These are phyloP conservation scores for Globisporangium viniferum DNA, from an alignment of 352 stramenopile genomes.

Conservation along the genomic window DNA sequence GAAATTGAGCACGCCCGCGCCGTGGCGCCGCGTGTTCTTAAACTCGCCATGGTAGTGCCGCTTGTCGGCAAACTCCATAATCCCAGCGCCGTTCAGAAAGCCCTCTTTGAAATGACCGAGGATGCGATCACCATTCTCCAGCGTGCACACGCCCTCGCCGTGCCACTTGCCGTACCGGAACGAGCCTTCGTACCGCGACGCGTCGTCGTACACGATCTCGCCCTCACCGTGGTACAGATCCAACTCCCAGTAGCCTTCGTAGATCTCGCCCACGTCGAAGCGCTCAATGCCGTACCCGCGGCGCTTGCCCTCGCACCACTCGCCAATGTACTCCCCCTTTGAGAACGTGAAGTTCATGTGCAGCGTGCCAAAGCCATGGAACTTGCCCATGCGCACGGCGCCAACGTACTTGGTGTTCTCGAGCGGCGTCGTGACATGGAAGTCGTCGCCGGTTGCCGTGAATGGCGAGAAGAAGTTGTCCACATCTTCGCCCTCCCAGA, in stretches of 20 bases:
- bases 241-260: slow-evolving; percentile 73
- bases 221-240: slow-evolving; percentile 69
- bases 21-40: slow-evolving; percentile 55
- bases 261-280: slow-evolving; percentile 70
- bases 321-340: slow-evolving; percentile 75
- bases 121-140: slow-evolving; percentile 60
- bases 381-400: slow-evolving; percentile 51
- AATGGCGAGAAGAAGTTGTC: slow-evolving; percentile 85
- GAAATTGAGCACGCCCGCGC: slow-evolving; percentile 79
- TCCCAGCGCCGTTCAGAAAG: slow-evolving; percentile 47
- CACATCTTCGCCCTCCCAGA: slow-evolving; percentile 74
- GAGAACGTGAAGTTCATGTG: slow-evolving; percentile 53
- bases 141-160: slow-evolving; percentile 55
- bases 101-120: slow-evolving; percentile 53
- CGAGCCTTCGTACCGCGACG: slow-evolving; percentile 56
- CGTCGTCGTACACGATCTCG: slow-evolving; percentile 65
- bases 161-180: slow-evolving; percentile 77
- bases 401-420: slow-evolving; percentile 51
- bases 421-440: slow-evolving; percentile 49
- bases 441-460: slow-evolving; percentile 51
- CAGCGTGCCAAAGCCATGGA: slow-evolving; percentile 71
- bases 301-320: slow-evolving; percentile 78
- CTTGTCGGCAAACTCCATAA: slow-evolving; percentile 69
- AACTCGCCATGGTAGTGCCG: slow-evolving; percentile 71
- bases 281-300: slow-evolving; percentile 81